These are phyloP conservation scores for Ustilago nuda DNA, from an alignment of 1,284 basidiomycete genomes.

Conservation along the genomic window DNA sequence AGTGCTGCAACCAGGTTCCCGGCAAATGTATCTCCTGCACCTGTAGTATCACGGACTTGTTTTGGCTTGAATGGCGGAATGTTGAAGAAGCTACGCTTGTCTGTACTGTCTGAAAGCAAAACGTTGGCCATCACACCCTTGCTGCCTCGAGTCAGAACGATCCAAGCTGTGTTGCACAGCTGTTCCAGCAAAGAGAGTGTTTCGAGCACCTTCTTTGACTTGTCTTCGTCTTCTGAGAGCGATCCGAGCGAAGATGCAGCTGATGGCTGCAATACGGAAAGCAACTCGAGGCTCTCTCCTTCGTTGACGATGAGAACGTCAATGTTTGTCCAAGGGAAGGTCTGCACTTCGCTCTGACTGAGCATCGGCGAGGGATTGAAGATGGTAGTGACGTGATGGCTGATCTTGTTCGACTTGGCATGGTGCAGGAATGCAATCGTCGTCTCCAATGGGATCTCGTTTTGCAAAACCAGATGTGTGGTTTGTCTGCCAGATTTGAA, in stretches of 20 bases:
- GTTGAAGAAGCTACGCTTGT: constrained; percentile 41
- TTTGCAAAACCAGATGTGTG: constrained; percentile 73
- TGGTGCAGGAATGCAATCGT: constrained; percentile 71
- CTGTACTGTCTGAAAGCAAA: constrained; percentile 8
- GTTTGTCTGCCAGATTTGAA: constrained; percentile 14
- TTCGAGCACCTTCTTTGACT: constrained; percentile 32
- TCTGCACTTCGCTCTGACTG: constrained; percentile 67
- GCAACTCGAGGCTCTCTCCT: constrained; percentile 71
- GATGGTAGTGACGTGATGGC: constrained; percentile 57
- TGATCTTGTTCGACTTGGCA: constrained; percentile 22
- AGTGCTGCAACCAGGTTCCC: constrained; percentile 63
- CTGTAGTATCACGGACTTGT: constrained; percentile 65
- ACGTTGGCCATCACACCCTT: constrained; percentile 60
- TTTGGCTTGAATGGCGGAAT: constrained; percentile 49
- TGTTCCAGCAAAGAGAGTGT: constrained; percentile 40
- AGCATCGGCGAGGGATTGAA: constrained; percentile 75
- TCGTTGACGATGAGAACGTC: constrained; percentile 74
- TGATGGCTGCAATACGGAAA: constrained; percentile 48
- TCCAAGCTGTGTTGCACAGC: constrained; percentile 49
- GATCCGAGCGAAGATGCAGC: constrained; percentile 14
- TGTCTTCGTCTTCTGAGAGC: constrained; percentile 27
- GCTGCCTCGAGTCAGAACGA: constrained; percentile 64
- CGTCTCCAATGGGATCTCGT: constrained; percentile 73
- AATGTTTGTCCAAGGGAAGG: constrained; percentile 72
- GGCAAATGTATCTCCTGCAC: constrained; percentile 68